Base-by-base conservation (phyloP, 1,284 basidiomycete species). In the Coriolopsis trogii region DNA sequence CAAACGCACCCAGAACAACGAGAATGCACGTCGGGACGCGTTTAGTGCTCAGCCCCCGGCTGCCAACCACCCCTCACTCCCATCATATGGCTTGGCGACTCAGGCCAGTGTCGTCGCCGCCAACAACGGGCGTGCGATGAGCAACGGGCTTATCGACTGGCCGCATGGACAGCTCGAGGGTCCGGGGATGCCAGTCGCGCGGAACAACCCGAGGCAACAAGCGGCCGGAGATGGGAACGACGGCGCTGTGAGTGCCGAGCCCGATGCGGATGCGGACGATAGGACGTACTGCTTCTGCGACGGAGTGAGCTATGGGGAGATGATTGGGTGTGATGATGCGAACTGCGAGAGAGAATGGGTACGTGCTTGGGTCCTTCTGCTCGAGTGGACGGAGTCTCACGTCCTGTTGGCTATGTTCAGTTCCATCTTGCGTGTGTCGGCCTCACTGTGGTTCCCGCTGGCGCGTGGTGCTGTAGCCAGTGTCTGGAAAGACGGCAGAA, bases 281-380 rank as follows among this genome's bases (percentile, higher is more conserved):
- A 83, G 78, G 60, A 79, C 81, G 18, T 99, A 98, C 71, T 99
- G 95, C 71, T 84, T 89, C 73, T 98, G 95, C 69, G 80, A 92
- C 57, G 80, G 88, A 21, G 80, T 88, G 49, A 93, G 91, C 66
- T 95, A 89, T 64, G 95, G 95, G 25, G 91, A 96, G 72, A 99
- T 99, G 96, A 95, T 99, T 63, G 96, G 87, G 3, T 99, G 96
- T 69, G 96, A 99, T 70, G 90, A 89, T 62, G 76, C 80, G n/a
- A 81, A 82, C 40, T 98, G 96, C 72, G 85, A 89, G 65, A 78
- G 81, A 50, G 95, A 98, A 87, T 98, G 96, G 96, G 94, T 96
- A 64, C 68, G 91, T 85, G 42, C 53, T 46, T 41, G 51, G 24
- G 7, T 41, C 26, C 31, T 44, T n/a, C 13, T 41, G 4, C 6